Percentiles rank a stretch among this genome's conserved stretches.
phyloP scores from a whole-genome alignment of 108 stramenopile species.

The Skeletonema grethae region DNA sequence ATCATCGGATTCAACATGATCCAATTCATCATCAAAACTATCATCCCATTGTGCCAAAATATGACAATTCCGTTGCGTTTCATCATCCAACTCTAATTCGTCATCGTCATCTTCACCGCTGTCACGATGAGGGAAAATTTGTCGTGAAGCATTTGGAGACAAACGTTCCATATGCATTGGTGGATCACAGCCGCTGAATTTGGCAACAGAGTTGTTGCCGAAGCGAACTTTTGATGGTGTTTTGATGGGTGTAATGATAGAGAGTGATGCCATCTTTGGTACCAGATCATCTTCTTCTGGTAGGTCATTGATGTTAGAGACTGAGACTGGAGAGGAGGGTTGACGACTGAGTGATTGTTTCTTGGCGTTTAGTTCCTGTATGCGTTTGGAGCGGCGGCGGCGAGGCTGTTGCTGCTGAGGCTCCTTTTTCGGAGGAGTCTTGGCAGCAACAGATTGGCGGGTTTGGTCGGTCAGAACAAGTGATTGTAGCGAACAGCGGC shows the following conservation, averaged over 20 bases:
- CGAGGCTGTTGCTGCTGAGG: background rate
- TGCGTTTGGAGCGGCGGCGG: background rate
- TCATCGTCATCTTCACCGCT: background rate
- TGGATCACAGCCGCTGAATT: background rate
- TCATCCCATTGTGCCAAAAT: slow-evolving; percentile 8
- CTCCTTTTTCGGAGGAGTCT: background rate
- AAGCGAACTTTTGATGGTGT: background rate
- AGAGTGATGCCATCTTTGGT: background rate
- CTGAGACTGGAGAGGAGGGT: background rate
- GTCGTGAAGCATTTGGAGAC: background rate
- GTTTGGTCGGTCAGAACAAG: background rate
- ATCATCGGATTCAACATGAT: background rate
- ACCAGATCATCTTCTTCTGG: background rate
- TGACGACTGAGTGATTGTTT: background rate
- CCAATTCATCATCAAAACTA: slow-evolving; percentile 6
- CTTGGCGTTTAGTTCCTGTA: background rate
- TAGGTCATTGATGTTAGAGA: background rate
- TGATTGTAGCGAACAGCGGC: background rate
- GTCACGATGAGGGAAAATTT: background rate
- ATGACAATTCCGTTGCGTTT: background rate
- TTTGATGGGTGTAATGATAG: background rate
- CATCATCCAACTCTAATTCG: background rate
- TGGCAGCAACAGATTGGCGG: background rate
- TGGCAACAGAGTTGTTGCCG: background rate
- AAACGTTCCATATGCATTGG: background rate